Evolutionary conservation across 306 rosid species (phyloP).

Genomic region (Hippophae gyantsensis): DNA sequence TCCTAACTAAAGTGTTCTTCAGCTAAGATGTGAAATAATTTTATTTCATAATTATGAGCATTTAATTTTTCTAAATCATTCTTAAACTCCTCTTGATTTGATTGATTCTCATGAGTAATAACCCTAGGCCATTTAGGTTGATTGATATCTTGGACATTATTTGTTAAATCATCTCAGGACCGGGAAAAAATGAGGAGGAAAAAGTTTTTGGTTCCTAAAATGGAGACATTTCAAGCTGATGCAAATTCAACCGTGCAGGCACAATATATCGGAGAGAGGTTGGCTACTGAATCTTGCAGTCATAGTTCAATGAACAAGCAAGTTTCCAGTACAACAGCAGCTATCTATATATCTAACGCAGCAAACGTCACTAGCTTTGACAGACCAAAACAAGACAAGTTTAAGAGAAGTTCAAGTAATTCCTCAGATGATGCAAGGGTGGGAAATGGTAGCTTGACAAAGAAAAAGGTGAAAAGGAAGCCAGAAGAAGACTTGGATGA

Average conservation of each 20-base stretch:
- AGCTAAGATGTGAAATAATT: no score
- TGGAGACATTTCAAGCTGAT: conserved; percentile 45
- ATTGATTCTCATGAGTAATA: no score
- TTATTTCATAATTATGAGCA: no score
- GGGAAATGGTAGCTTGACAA: conserved; percentile 46
- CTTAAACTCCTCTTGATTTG: no score
- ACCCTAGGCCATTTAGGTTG: not conserved
- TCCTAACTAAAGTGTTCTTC: no score
- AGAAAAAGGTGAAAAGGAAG: conserved; percentile 75
- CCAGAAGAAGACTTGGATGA: conserved; percentile 61
- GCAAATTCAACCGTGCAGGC: conserved; percentile 38
- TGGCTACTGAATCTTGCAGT: conserved; percentile 44
- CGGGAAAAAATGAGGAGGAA: conserved; percentile 74
- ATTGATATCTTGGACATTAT: not conserved
- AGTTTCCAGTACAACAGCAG: conserved; percentile 29
- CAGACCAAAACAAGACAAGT: conserved; percentile 51
- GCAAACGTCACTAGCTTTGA: conserved; percentile 33
- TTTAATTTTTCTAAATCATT: no score
- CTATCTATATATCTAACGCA: conserved; percentile 43
- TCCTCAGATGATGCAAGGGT: conserved; percentile 45
- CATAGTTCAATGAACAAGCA: conserved; percentile 42
- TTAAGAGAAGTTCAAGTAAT: conserved; percentile 54
- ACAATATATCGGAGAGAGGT: conserved; percentile 45
- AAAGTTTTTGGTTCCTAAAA: conserved; percentile 50
- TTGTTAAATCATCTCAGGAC: conserved; percentile 32